Evolutionary conservation across 495 filamentous ascomycete genomes (phyloP).

Genomic region (Neohortaea acidophila): DNA sequence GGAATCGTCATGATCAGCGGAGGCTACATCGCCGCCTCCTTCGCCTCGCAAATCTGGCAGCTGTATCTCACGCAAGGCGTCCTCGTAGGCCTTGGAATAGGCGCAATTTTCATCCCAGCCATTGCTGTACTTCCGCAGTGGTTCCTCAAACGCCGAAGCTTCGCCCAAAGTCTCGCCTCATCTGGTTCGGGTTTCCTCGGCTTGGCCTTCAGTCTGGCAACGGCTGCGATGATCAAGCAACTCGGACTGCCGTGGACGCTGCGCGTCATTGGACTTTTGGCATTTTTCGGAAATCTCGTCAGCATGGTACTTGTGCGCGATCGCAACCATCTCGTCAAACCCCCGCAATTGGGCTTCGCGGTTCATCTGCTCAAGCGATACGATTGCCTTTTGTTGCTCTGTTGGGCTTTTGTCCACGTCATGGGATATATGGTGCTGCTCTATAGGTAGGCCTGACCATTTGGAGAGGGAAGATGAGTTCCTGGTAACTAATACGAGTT

Average conservation of each 20-base stretch:
- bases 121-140: constrained; percentile 61
- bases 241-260: constrained; percentile 49
- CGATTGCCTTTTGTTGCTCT: constrained; percentile 37
- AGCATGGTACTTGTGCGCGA: constrained; percentile 45
- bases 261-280: constrained; percentile 37
- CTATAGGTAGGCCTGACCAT: constrained; percentile 39
- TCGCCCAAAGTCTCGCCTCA: constrained; percentile 58
- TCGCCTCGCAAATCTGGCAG: constrained; percentile 33
- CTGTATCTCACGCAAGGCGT: constrained; percentile 60
- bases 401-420: constrained; percentile 54
- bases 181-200: constrained; percentile 62
- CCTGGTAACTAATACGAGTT: too few species aligned
- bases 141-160: constrained; percentile 52
- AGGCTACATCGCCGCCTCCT: constrained; percentile 32
- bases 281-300: constrained; percentile 42
- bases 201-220: constrained; percentile 36
- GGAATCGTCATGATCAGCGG: constrained; percentile 29
- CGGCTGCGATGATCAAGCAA: constrained; percentile 43
- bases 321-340: constrained; percentile 38
- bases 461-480: background rate
- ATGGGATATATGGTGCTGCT: constrained; percentile 56
- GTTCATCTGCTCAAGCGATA: constrained; percentile 30
- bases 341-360: constrained; percentile 34
- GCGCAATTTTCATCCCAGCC: constrained; percentile 55
- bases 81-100: constrained; percentile 59